Conservation (phyloP, 1,284 basidiomycete species). For the Heterobasidion occidentale region DNA sequence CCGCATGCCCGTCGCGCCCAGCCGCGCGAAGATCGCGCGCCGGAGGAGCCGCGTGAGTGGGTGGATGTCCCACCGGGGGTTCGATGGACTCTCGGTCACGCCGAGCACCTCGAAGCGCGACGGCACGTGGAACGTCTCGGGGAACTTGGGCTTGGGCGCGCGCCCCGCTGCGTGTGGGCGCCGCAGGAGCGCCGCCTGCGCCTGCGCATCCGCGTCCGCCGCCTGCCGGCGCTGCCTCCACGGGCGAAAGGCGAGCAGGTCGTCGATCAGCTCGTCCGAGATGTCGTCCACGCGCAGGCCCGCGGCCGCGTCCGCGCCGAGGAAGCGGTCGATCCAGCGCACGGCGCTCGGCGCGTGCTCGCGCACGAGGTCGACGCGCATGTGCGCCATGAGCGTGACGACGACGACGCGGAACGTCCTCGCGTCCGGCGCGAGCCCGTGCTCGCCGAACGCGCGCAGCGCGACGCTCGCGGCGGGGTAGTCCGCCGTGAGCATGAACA, state of each 20-base stretch:
- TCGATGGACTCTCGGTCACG: neutral
- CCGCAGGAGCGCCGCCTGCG: too few species aligned
- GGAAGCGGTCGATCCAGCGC: slow-evolving; percentile 22
- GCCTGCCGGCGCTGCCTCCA: neutral
- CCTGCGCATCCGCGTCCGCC: neutral
- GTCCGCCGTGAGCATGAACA: slow-evolving; percentile 35
- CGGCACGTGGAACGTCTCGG: slow-evolving; percentile 10
- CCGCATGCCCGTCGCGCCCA: neutral
- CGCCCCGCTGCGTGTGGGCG: too few species aligned
- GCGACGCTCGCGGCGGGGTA: slow-evolving; percentile 37
- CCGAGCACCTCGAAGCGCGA: slow-evolving; percentile 8
- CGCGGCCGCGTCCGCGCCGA: slow-evolving; percentile 10
- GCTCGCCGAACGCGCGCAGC: slow-evolving; percentile 23
- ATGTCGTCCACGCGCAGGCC: neutral
- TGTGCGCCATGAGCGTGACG: slow-evolving; percentile 14
- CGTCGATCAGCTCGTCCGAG: neutral
- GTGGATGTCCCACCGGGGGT: slow-evolving; percentile 6
- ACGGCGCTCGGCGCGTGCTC: neutral
- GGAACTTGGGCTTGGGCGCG: too few species aligned
- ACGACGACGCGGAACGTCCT: slow-evolving; percentile 34
- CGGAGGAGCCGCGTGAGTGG: slow-evolving; percentile 21
- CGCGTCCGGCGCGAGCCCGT: slow-evolving; percentile 23
- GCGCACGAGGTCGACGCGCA: slow-evolving; percentile 11
- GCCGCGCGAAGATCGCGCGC: slow-evolving; percentile 15
- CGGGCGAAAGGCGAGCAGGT: neutral